phyloP scores from a whole-genome alignment of 1,284 basidiomycete genomes.

The Pulchroboletus neoregius region DNA sequence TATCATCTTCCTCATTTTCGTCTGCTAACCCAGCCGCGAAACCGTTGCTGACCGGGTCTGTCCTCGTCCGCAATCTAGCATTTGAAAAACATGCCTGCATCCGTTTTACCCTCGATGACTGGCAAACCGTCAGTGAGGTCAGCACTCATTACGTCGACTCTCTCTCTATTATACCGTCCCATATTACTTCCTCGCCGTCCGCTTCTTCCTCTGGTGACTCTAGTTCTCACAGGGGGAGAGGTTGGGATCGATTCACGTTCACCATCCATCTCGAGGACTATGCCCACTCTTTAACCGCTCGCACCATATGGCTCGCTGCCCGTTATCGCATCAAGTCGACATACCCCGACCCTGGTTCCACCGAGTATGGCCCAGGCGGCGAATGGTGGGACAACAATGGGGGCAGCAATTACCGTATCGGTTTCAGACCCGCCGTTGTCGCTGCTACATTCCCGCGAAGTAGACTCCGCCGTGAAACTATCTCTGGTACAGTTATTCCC shows the following conservation, averaged over 20 bases:
- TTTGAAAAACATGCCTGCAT: slow-evolving; percentile 87
- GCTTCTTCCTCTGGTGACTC: slow-evolving; percentile 30
- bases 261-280: slow-evolving; percentile 74
- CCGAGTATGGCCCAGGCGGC: slow-evolving; percentile 42
- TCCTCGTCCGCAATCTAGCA: slow-evolving; percentile 80
- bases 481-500: slow-evolving; percentile 19
- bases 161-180: slow-evolving; percentile 44
- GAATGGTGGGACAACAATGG: slow-evolving; percentile 90
- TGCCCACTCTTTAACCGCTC: slow-evolving; percentile 58
- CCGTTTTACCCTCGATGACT: slow-evolving; percentile 90
- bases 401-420: slow-evolving; percentile 74
- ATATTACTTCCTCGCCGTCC: slow-evolving; percentile 29
- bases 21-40: slow-evolving; percentile 23
- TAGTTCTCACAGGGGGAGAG: slow-evolving; percentile 12
- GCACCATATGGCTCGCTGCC: slow-evolving; percentile 64
- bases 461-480: slow-evolving; percentile 20
- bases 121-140: slow-evolving; percentile 92
- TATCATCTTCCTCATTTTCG: slow-evolving; percentile 39
- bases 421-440: slow-evolving; percentile 40
- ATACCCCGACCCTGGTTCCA: slow-evolving; percentile 39
- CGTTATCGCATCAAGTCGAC: slow-evolving; percentile 46
- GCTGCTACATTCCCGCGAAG: not conserved
- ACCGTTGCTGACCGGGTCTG: slow-evolving; percentile 53
- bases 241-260: slow-evolving; percentile 60
- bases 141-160: slow-evolving; percentile 61